Conservation (phyloP, 495 filamentous ascomycete species). For the Lindgomyces ingoldianus region DNA sequence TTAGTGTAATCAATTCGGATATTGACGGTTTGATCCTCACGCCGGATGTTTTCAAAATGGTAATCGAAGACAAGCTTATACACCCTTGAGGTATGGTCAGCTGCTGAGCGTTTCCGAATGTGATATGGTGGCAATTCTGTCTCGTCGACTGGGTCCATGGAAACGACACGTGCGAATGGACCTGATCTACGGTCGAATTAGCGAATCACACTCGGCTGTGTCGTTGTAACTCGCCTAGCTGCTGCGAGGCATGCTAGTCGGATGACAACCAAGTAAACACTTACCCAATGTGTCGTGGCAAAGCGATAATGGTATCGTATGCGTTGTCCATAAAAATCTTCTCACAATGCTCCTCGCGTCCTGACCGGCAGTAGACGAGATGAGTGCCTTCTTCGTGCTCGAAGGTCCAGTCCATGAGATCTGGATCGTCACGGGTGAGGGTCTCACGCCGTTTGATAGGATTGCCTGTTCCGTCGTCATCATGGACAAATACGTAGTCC, state of each 20-base stretch:
- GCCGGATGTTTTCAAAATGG: background rate
- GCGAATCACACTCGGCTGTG: no score
- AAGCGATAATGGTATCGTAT: background rate
- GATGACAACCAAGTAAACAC: no score
- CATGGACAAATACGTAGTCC: slow-evolving; percentile 1
- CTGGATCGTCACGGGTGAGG: background rate
- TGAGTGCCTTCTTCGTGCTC: background rate
- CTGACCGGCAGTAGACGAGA: background rate
- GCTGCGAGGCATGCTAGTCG: no score
- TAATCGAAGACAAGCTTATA: slow-evolving; percentile 3
- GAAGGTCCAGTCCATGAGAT: background rate
- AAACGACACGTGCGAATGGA: slow-evolving; percentile 1
- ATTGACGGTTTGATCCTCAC: background rate
- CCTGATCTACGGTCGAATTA: no score
- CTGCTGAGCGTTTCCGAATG: background rate
- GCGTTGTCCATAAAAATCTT: background rate
- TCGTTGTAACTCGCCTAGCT: no score
- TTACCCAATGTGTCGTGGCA: slow-evolving; percentile 5
- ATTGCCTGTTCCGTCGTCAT: background rate
- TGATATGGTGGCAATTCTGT: background rate
- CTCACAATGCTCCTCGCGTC: background rate
- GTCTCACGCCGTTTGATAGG: background rate
- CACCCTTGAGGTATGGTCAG: background rate
- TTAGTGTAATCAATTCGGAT: slow-evolving; percentile 9
- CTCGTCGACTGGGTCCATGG: background rate